Base-by-base conservation (phyloP, 495 filamentous ascomycete species). In the Aspergillus biplanus region DNA sequence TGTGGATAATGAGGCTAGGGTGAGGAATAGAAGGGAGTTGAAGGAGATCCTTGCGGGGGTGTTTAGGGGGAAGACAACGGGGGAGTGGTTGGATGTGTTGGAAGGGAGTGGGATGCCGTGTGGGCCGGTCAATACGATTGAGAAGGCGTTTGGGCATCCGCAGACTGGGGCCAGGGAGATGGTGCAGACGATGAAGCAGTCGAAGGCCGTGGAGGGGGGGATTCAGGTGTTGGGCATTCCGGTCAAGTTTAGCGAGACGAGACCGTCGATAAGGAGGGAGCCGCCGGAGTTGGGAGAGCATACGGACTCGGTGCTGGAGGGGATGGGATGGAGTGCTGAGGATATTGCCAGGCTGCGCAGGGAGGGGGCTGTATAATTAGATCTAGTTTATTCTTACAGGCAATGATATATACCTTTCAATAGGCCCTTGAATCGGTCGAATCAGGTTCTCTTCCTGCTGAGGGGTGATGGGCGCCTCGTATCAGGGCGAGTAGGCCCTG, bases 21-120 rank as follows among this genome's bases (percentile, higher is more conserved):
- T 97, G 0, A 76, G 83, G 46, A 82, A 96, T 69, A 85, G 93
- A 1, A 72, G 79, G 4, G 81, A 82, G 55, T 80, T 97, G 5
- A 90, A 93, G 68, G 67, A 65, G 2, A 77, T 88, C 56, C 88
- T 97, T 37, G 88, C 89, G 59, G 73, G 72, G 12, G 82, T 89
- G 52, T 90, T 90, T 11, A 64, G 67, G 31, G 82, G 80, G 59
- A 89, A 86, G 75, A 91, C 90, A 11, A 96, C 92, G 0, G 69
- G 82, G 50, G 87, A 93, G 66, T 97, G 93, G 93, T 74, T 93
- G 5, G 77, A 86, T 0, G 73, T 90, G 2, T 85, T 97, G 15
- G 90, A 96, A 64, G 89, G 89, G 15, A 89, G 86, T 62, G 93
- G 93, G 5, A 83, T 97, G 85, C 93, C 93, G 4, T 96, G 97